Percentiles rank a stretch among this genome's conserved stretches.
Conservation (phyloP, 2,329 filamentous ascomycete genomes). For the Colletotrichum sp. region DNA sequence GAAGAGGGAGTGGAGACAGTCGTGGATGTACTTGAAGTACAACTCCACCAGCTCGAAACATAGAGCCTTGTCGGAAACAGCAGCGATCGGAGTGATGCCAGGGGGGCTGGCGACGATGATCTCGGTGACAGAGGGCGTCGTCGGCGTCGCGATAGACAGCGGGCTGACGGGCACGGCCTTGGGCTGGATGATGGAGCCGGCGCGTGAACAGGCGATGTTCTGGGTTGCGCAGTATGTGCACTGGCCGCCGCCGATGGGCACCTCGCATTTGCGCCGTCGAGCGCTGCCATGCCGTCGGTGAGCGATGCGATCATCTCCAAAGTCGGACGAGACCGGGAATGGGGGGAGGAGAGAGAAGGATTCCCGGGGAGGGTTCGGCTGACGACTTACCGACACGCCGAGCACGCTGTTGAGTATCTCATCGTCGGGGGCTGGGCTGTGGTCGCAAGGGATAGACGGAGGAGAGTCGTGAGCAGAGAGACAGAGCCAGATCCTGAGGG, state of each 20-base stretch:
- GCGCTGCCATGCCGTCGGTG: constrained; percentile 11
- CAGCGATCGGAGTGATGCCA: constrained; percentile 15
- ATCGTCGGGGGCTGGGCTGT: neutral
- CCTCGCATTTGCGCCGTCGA: constrained; percentile 22
- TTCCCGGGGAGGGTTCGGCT: neutral
- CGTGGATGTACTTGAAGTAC: constrained; percentile 37
- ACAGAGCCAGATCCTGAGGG: neutral
- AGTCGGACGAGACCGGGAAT: neutral
- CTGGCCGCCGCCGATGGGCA: constrained; percentile 19
- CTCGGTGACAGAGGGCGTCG: constrained; percentile 12
- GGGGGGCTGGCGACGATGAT: constrained; percentile 6
- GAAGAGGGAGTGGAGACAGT: constrained; percentile 37
- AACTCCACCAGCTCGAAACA: constrained; percentile 32
- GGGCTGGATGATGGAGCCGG: constrained; percentile 23
- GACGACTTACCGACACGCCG: constrained; percentile 22
- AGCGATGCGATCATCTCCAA: neutral
- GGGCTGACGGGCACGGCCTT: constrained; percentile 17
- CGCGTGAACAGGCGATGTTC: constrained; percentile 22
- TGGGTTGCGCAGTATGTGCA: constrained; percentile 21
- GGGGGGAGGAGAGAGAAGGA: neutral
- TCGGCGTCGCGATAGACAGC: constrained; percentile 9
- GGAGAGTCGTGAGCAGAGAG: neutral
- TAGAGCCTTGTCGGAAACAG: constrained; percentile 20
- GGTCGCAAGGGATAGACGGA: neutral
- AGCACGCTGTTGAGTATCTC: constrained; percentile 24